phyloP scores from a whole-genome alignment of 345 rosid species.

The Eucalyptus sp. region DNA sequence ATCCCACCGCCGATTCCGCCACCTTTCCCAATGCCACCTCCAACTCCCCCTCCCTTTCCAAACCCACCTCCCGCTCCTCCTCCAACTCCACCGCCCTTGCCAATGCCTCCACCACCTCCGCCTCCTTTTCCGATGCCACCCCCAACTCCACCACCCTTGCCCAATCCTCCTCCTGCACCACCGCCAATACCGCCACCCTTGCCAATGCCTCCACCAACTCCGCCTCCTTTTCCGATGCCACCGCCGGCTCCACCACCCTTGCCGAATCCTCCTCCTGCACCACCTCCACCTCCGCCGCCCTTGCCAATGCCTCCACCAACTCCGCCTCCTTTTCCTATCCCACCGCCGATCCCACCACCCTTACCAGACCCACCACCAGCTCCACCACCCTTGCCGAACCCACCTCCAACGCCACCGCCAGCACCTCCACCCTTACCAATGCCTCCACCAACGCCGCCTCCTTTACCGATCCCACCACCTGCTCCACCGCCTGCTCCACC shows the following conservation, averaged over 20 bases:
- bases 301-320: background rate
- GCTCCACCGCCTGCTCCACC: background rate
- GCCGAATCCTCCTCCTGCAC: background rate
- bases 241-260: background rate
- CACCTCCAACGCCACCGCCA: background rate
- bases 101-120: background rate
- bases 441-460: background rate
- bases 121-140: background rate
- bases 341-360: background rate
- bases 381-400: background rate
- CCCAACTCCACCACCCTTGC: background rate
- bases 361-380: background rate
- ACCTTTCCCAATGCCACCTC: background rate
- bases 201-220: background rate
- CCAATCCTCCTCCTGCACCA: background rate
- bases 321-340: background rate
- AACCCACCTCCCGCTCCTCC: background rate
- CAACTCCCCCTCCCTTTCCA: background rate
- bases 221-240: background rate
- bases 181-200: background rate
- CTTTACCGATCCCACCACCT: background rate
- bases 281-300: background rate
- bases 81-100: background rate
- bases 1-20: background rate
- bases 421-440: background rate